Evolutionary conservation across 2,329 filamentous ascomycete species (phyloP), one percentile per base, ranked within the genome.

Genomic region (Emmonsiellopsis sp.): DNA sequence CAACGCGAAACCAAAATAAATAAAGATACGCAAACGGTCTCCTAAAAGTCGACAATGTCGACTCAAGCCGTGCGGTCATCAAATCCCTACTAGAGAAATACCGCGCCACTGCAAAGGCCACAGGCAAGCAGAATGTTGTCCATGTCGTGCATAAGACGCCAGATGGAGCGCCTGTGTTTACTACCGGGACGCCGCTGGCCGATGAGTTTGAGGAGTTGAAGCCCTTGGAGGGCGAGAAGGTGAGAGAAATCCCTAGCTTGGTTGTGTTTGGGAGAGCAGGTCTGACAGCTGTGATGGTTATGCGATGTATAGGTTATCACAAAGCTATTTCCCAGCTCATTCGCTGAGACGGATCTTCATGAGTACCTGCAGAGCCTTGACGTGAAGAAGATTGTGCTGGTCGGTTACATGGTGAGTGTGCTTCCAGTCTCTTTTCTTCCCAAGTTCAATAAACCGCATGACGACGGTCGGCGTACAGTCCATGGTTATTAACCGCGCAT

Each of bases 151-250:
- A 87, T 65, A 66, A 75, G 49, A 76, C 76, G 0, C 81, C 83
- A 1, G 73, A 77, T 0, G 82, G 80, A 2, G 80, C 84, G 0
- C 84, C 84, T 0, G 73, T 87, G 3, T 87, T 87, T 67, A 87
- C 83, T 0, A 79, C 81, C 0, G 73, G 72, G 3, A 86, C 83
- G 0, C 62, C 72, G 4, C 70, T 87, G 5, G 82, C 79, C 0
- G 70, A 80, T 38, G 80, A 82, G 56, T 85, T 86, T 57, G 70
- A 76, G 0, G 82, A 85, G 59, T 67, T 87, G 41, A 74, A 69
- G 31, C 77, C 83, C 0, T 64, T 70, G 56, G 66, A 73, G 0
- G 62, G 76, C 54, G 84, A 87, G 66, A 79, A 79, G 61, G 65
- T 81, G 20, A 5, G 20, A 9, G 13, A 8, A 3, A 8, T 15